Evolutionary conservation across 148 eudicot species (phyloP).

Genomic region (Diospyros kaki): DNA sequence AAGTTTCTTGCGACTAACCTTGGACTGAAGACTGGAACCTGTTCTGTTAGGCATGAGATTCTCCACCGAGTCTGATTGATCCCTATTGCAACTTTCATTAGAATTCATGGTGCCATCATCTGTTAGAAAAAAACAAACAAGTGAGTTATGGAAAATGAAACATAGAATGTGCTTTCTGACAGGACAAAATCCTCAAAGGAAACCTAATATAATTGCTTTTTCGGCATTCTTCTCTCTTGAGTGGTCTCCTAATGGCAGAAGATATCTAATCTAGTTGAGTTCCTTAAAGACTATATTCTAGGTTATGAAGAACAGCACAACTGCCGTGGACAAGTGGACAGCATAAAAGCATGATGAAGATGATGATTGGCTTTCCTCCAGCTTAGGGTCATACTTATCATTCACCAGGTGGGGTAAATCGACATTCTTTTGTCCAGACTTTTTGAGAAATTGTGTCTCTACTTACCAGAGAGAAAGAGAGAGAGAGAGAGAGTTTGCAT

Average conservation of each 20-base stretch:
- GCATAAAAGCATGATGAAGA: background rate
- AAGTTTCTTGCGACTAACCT: constrained; percentile 62
- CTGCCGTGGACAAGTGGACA: too few species aligned
- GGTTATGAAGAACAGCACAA: too few species aligned
- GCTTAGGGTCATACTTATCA: background rate
- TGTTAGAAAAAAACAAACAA: constrained; percentile 9
- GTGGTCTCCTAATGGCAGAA: too few species aligned
- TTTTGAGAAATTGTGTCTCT: too few species aligned
- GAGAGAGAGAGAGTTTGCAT: too few species aligned
- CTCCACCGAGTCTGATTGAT: constrained; percentile 26
- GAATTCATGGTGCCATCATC: constrained; percentile 26
- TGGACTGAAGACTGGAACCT: constrained; percentile 29
- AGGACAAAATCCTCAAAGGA: background rate
- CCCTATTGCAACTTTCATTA: constrained; percentile 22
- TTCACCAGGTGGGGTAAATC: too few species aligned
- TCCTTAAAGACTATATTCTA: too few species aligned
- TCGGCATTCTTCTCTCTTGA: too few species aligned
- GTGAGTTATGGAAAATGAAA: constrained; percentile 6
- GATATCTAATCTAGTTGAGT: too few species aligned
- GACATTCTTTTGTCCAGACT: too few species aligned
- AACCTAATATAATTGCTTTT: too few species aligned
- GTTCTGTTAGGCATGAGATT: constrained; percentile 18
- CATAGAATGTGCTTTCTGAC: background rate
- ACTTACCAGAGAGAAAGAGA: too few species aligned
- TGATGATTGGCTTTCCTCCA: background rate